A percentile compares a stretch with the other conserved stretches of the same genome.
Evolutionary conservation across 352 stramenopile species (phyloP).

Genomic region (Phytophthora vignae): DNA sequence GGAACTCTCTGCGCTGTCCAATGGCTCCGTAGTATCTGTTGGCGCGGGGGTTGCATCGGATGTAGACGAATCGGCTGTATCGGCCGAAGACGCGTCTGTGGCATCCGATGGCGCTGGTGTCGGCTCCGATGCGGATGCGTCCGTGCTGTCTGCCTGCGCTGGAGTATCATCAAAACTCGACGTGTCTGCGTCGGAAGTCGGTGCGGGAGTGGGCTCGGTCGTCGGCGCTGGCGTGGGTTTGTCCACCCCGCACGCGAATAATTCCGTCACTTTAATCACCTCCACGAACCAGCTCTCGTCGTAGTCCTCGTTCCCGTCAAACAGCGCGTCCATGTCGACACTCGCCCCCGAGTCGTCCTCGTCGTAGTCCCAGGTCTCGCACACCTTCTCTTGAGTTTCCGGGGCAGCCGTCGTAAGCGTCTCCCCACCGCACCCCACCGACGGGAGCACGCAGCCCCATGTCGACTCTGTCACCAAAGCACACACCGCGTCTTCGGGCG

Average conservation of each 20-base stretch:
- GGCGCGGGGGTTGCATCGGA: constrained; percentile 9
- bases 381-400: constrained; percentile 10
- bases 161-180: neutral
- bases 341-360: constrained; percentile 12
- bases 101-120: neutral
- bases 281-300: constrained; percentile 42
- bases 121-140: constrained; percentile 11
- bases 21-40: neutral
- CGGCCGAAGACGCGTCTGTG: neutral
- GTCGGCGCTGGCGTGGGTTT: constrained; percentile 31
- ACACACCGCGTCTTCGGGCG: constrained; percentile 54
- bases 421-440: constrained; percentile 25
- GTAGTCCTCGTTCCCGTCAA: constrained; percentile 32
- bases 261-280: constrained; percentile 32
- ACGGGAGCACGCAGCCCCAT: constrained; percentile 50
- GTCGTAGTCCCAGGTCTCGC: constrained; percentile 40
- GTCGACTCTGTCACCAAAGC: constrained; percentile 44
- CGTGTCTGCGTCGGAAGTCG: constrained; percentile 7
- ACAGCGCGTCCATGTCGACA: constrained; percentile 20
- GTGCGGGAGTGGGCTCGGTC: constrained; percentile 13
- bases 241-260: constrained; percentile 26
- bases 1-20: no score
- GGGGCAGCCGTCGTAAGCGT: constrained; percentile 16
- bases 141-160: neutral
- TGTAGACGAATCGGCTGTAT: constrained; percentile 4